phyloP scores from a whole-genome alignment of 2,329 filamentous ascomycete species.

The Magnaporthales sp. region DNA sequence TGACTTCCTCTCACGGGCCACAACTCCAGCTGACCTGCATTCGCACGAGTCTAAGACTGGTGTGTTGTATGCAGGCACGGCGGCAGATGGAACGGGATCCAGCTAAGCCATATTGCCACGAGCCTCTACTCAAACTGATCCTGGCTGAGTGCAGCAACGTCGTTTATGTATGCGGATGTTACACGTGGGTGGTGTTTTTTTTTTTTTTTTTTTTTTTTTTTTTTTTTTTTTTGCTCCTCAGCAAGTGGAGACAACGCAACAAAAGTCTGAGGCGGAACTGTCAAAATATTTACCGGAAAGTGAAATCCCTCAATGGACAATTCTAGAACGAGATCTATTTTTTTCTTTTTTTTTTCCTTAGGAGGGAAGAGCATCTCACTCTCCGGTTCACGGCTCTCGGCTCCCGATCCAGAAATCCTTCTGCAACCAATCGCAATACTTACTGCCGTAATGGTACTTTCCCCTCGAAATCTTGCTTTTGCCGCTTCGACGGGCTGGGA shows the following conservation, averaged over 20 bases:
- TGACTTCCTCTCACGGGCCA: too few species aligned
- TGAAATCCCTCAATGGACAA: not conserved
- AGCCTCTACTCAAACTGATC: not conserved
- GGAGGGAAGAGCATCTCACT: not conserved
- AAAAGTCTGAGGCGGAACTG: not conserved
- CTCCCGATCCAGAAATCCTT: not conserved
- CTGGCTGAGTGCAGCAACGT: not conserved
- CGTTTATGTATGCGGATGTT: too few species aligned
- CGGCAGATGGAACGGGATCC: not conserved
- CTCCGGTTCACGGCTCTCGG: not conserved
- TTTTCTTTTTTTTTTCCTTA: not conserved
- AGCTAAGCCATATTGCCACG: not conserved
- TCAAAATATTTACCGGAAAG: not conserved
- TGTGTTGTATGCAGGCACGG: not conserved
- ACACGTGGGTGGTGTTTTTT: too few species aligned
- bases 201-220: not conserved
- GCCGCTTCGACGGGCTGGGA: constrained; percentile 36
- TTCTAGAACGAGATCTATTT: not conserved
- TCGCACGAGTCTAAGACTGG: not conserved
- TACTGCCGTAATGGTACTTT: constrained; percentile 8
- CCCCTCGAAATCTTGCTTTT: constrained; percentile 35
- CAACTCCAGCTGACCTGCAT: not conserved
- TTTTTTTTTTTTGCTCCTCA: not conserved
- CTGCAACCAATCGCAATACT: constrained; percentile 9
- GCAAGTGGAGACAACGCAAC: not conserved